Evolutionary conservation across 1,284 basidiomycete genomes (phyloP), one percentile per base, ranked within the genome.

Genomic region (Dichomitus squalens): DNA sequence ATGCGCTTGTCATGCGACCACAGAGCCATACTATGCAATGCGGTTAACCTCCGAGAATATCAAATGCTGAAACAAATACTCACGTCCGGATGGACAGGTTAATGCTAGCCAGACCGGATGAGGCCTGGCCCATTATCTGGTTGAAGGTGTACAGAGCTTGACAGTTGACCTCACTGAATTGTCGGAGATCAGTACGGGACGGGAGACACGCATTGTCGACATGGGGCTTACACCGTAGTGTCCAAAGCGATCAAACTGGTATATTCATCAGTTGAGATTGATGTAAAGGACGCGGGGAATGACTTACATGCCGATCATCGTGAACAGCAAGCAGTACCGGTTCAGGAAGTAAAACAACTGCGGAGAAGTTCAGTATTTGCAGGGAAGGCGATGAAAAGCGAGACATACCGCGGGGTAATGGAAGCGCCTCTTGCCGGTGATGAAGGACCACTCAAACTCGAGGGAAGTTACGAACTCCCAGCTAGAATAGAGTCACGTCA

Each of bases 11-110:
- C 79, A 63, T 87, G 82, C 0, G 81, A 83, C 88, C 88, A 84
- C 7, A 90, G 82, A 0, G 87, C 88, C 70, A 90, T 87, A 5
- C 87, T 89, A 59, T 18, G 56, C 29, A 58, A 39, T 52, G 11
- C 9, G 35, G 34, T 62, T 18, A 11, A 23, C 35, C 1, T 49
- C 55, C 33, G 11, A 43, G 7, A 33, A 21, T 40, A 21, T 14
- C 6, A 31, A 31, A 16, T 20, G 14, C 4, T 2, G 16, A 12
- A 23, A 49, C 36, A 25, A 16, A 20, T 20, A 76, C 85, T 59
- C 70, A 87, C 85, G 89, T 91, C 66, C 89, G 77, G 49, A 92
- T 77, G 4, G 88, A 90, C n/a, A 92, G 78, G 67, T 92, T 91
- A 67, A 91, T 83, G 66, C 88, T 90, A 7, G 90, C 87, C 4